Conservation (phyloP, 257 asterid species). For the Avicennia marina region DNA sequence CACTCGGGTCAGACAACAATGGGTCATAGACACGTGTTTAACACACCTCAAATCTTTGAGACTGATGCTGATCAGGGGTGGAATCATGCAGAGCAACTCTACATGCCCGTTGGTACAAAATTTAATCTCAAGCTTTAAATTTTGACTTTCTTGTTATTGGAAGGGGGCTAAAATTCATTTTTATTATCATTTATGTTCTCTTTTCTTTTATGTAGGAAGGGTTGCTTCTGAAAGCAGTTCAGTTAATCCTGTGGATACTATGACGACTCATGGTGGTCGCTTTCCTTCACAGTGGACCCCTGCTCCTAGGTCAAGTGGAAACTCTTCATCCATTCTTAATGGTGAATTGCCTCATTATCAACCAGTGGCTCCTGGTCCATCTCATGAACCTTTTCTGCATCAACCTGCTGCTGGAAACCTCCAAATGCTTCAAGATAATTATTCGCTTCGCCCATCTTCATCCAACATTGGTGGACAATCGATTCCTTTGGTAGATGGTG, state of each 20-base stretch:
- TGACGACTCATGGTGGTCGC: constrained; percentile 35
- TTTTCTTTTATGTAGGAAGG: too few relatives aligned
- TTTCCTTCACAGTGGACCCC: constrained; percentile 51
- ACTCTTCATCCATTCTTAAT: constrained; percentile 33
- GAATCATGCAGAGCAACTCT: constrained; percentile 52
- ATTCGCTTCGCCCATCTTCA: constrained; percentile 51
- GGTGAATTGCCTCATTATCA: constrained; percentile 51
- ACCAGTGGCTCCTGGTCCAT: constrained; percentile 42
- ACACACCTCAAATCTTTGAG: constrained; percentile 50
- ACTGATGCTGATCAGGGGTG: constrained; percentile 57
- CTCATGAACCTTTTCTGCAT: constrained; percentile 42
- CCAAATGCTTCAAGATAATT: constrained; percentile 40
- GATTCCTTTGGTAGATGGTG: constrained; percentile 39
- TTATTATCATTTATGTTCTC: too few relatives aligned
- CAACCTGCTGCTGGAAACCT: constrained; percentile 40
- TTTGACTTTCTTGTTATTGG: too few relatives aligned
- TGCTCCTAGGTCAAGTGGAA: constrained; percentile 42
- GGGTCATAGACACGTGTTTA: constrained; percentile 67
- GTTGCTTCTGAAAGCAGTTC: constrained; percentile 44
- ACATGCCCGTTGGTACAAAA: constrained; percentile 38
- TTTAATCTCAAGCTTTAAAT: too few relatives aligned
- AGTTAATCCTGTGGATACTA: constrained; percentile 41
- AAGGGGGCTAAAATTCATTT: too few relatives aligned
- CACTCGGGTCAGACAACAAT: too few relatives aligned
- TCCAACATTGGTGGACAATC: constrained; percentile 48